A percentile compares a stretch with the other conserved stretches of the same genome.
phyloP scores from a whole-genome alignment of 1,284 basidiomycete genomes.

The Naganishia sp. region DNA sequence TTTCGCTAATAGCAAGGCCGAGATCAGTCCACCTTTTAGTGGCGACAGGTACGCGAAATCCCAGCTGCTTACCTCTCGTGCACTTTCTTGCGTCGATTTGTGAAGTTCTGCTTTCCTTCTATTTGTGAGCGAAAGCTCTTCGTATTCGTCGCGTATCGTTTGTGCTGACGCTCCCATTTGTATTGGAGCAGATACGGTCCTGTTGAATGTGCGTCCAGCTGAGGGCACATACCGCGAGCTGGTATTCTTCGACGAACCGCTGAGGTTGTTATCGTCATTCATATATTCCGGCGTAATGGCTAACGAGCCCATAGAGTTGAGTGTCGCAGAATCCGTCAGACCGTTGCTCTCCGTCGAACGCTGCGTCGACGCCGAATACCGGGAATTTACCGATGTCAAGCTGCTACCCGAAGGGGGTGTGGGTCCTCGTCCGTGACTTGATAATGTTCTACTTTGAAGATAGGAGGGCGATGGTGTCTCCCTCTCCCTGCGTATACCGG shows the following conservation, averaged over 20 bases:
- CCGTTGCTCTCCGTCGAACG: constrained; percentile 18
- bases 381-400: constrained; percentile 19
- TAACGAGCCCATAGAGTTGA: constrained; percentile 16
- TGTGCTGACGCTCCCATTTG: constrained; percentile 6
- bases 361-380: constrained; percentile 15
- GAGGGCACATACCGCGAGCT: constrained; percentile 19
- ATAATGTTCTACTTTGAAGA: neutral
- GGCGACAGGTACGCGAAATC: neutral
- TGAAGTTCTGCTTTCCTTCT: constrained; percentile 11
- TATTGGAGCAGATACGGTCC: constrained; percentile 29
- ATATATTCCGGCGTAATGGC: constrained; percentile 23
- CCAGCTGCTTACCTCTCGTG: constrained; percentile 21
- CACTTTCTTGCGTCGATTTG: constrained; percentile 12
- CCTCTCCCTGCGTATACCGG: neutral
- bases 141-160: constrained; percentile 23
- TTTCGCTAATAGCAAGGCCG: constrained; percentile 1
- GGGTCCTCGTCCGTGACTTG: constrained; percentile 11
- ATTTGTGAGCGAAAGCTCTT: constrained; percentile 24
- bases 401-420: constrained; percentile 30
- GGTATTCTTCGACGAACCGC: neutral
- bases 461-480: constrained; percentile 19
- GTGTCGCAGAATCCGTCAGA: constrained; percentile 30
- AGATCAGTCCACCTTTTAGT: neutral
- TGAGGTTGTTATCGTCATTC: neutral
- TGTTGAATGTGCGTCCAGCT: constrained; percentile 16